Base-by-base conservation (phyloP, 192 early-diverging fungal genomes). In the Umbelopsis ramanniana region DNA sequence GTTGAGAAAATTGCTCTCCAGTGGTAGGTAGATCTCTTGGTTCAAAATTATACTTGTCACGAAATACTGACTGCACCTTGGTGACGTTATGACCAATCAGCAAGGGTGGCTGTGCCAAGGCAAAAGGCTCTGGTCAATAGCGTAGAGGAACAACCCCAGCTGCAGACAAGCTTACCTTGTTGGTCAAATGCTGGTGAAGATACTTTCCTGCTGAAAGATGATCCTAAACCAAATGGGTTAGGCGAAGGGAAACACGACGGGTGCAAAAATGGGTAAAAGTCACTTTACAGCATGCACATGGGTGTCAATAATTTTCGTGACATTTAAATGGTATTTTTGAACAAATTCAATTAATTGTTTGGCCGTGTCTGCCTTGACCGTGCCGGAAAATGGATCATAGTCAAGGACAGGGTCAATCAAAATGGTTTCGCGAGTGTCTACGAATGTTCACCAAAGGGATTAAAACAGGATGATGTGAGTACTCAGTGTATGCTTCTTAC, bases 301-400 rank as follows among this genome's bases (percentile, higher is more conserved):
- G 1, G 73, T 79, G 37, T 79, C 77, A 48, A 79, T 79, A 14
- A 74, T 74, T 35, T 67, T 74, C 52, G 77, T 74, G 3, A 79
- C 69, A 46, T 60, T 47, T 2, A 79, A 38, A 21, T 72, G 37
- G 21, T 79, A 46, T 23, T 71, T 48, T 29, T 70, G 24, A 5
- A 74, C 52, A 63, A 72, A 79, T n/a, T 71, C 52, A 4, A 79
- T 52, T 6, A 79, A 26, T 22, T 43, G 21, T 43, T 74, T 71
- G 12, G 77, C 77, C 33, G 66, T 67, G 4, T 46, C 52, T 23
- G 73, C 52, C 14, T 57, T 60, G 8, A 79, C 73, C 5, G 40
- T 57, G 17, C 69, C 73, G 21, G 55, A 37, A 24, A 74, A 72
- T 23, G 73, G 69, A 63, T 74, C 73, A 68, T 74, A 74, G 47